These are phyloP conservation scores for Infundibulicybe gibba DNA, from an alignment of 768 basidiomycete genomes.

Conservation along the genomic window DNA sequence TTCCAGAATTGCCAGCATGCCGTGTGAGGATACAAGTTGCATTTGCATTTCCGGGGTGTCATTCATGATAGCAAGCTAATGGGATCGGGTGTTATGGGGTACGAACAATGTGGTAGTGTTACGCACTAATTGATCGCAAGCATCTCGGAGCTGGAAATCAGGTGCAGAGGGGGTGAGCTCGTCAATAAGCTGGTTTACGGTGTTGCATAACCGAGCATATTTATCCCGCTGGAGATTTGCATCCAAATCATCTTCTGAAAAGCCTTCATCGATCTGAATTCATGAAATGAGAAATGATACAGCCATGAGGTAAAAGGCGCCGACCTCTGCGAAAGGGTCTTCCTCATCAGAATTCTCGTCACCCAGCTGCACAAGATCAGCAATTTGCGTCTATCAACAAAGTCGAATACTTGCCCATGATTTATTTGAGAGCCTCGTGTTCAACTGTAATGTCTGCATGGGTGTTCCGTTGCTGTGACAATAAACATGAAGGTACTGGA, in stretches of 20 bases:
- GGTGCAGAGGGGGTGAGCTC: conserved; percentile 78
- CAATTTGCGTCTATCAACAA: conserved; percentile 1
- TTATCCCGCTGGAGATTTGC: conserved; percentile 93
- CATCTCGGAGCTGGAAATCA: conserved; percentile 79
- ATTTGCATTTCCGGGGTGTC: conserved; percentile 83
- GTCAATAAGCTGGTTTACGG: conserved; percentile 83
- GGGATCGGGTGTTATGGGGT: not conserved
- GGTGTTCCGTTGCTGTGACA: conserved; percentile 50
- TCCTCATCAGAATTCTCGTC: conserved; percentile 88
- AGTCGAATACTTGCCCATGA: conserved; percentile 64
- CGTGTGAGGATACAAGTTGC: conserved; percentile 90
- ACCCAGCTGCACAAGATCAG: conserved; percentile 45
- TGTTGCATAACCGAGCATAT: conserved; percentile 78
- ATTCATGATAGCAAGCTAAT: conserved; percentile 70
- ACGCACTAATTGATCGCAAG: conserved; percentile 83
- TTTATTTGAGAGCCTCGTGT: conserved; percentile 81
- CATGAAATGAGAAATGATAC: not conserved
- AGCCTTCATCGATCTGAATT: conserved; percentile 86
- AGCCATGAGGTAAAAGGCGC: not conserved
- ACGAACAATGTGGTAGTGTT: not conserved
- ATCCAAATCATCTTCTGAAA: conserved; percentile 88
- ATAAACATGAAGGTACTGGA: not conserved
- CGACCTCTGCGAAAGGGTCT: conserved; percentile 93
- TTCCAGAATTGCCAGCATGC: conserved; percentile 92
- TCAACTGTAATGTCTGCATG: conserved; percentile 77